Base-by-base conservation (phyloP, 495 filamentous ascomycete genomes). In the Diplogelasinospora grovesii region DNA sequence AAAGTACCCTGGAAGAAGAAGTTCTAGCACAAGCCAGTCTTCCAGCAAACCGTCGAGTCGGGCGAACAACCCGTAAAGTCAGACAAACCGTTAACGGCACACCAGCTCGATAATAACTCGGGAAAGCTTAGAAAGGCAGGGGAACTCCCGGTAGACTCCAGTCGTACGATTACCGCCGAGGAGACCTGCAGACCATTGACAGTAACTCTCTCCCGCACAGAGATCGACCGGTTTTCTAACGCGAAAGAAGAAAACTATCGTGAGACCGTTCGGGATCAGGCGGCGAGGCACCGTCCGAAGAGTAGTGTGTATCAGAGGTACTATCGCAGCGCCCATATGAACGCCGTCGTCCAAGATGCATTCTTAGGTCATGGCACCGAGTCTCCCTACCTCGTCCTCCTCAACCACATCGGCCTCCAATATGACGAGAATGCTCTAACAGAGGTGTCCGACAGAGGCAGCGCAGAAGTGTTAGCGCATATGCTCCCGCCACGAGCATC, bases 1-100 rank as follows among this genome's bases (percentile, higher is more conserved):
- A 14, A 32, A 19, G 34, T 41, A 15, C 26, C 29, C 29, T 41
- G 39, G 39, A 41, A 41, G 39, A 34, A 41, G 39, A 28, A 41
- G 39, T 41, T 15, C 21, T n/a, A n/a, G 28, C 39, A 41, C 23
- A 41, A 5, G 39, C 39, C 39, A 11, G 39, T 41, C 16, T 35
- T 42, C 18, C 28, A 28, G 13, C 25, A 20, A n/a, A 42, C 39
- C 8, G 39, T 22, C 21, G 28, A 10, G 8, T 16, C 39, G 18
- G 22, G 22, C 15, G 39, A 15, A 15, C 16, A 13, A 6, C 28
- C 15, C 6, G 21, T 42, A 14, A 42, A 35, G 39, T 21, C 28
- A 20, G 39, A 42, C 19, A 11, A 42, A 34, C 39, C 39, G 25
- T 18, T 42, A 15, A 36, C 39, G 26, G 11, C 13, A 28, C 27